Evolutionary conservation across 176 grass and related monocot genomes (phyloP).

Genomic region (Raddia distichophylla): DNA sequence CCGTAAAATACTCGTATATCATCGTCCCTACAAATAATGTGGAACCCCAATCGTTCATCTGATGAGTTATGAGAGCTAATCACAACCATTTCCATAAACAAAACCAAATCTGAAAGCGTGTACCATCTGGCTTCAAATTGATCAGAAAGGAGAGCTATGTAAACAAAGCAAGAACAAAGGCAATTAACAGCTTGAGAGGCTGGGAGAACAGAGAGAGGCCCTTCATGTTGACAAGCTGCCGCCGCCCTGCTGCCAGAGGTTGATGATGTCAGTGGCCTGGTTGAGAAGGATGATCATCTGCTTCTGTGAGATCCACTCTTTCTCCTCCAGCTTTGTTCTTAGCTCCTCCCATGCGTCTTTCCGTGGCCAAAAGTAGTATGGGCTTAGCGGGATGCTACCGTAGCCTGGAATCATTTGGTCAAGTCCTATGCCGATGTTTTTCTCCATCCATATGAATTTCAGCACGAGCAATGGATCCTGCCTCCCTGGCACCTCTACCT

Average conservation of each 20-base stretch:
- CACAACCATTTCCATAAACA: slow-evolving; percentile 35
- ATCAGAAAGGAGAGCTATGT: slow-evolving; percentile 5
- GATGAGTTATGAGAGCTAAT: not conserved
- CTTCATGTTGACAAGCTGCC: slow-evolving; percentile 48
- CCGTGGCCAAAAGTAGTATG: slow-evolving; percentile 83
- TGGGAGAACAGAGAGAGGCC: not conserved
- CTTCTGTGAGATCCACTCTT: slow-evolving; percentile 83
- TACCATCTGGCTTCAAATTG: slow-evolving; percentile 19
- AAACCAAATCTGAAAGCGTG: slow-evolving; percentile 10
- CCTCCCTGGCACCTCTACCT: slow-evolving; percentile 59
- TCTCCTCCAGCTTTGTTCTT: slow-evolving; percentile 73
- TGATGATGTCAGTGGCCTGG: slow-evolving; percentile 87
- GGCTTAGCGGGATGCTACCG: slow-evolving; percentile 76
- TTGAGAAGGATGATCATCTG: slow-evolving; percentile 84
- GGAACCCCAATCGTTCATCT: not conserved
- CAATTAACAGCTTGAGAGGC: not conserved
- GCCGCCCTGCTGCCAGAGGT: slow-evolving; percentile 85
- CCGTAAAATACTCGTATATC: not conserved
- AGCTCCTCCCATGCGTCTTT: slow-evolving; percentile 89
- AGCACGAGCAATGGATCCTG: slow-evolving; percentile 64
- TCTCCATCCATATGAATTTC: slow-evolving; percentile 95
- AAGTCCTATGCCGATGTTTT: slow-evolving; percentile 71
- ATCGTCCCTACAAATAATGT: not conserved
- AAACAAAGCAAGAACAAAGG: slow-evolving; percentile 21
- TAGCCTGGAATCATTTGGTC: slow-evolving; percentile 71